phyloP scores from a whole-genome alignment of 768 basidiomycete genomes.

The Tulasnella sp. region DNA sequence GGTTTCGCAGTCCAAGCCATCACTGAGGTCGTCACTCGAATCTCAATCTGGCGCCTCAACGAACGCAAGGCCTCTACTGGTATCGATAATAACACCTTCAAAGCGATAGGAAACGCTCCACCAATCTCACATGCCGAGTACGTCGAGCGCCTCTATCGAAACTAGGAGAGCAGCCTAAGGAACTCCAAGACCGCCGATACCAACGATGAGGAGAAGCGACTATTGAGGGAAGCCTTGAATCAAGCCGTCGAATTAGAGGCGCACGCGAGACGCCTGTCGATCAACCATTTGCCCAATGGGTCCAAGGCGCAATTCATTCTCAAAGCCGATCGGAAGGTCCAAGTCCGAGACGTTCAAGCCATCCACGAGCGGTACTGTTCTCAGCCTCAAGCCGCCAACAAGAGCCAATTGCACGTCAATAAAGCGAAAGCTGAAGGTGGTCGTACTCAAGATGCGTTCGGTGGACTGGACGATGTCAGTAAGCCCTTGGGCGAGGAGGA shows the following conservation, averaged over 20 bases:
- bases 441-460: background rate
- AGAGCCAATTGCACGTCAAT: background rate
- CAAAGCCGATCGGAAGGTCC: background rate
- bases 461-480: background rate
- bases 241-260: background rate
- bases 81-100: background rate
- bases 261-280: background rate
- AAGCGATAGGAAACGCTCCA: background rate
- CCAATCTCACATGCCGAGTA: no score
- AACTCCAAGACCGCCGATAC: background rate
- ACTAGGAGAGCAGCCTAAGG: background rate
- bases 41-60: slow-evolving; percentile 1
- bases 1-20: slow-evolving; percentile 18
- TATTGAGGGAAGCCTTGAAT: slow-evolving; percentile 10
- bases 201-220: background rate
- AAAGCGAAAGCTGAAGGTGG: background rate
- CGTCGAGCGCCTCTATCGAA: no score
- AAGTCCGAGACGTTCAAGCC: background rate
- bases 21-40: slow-evolving; percentile 3
- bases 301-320: background rate
- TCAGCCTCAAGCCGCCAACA: no score
- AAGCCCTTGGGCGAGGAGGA: slow-evolving; percentile 6
- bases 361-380: no score
- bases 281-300: background rate
- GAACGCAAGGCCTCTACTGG: background rate